phyloP scores from a whole-genome alignment of 352 stramenopile genomes.

The Globisporangium cystogenes region DNA sequence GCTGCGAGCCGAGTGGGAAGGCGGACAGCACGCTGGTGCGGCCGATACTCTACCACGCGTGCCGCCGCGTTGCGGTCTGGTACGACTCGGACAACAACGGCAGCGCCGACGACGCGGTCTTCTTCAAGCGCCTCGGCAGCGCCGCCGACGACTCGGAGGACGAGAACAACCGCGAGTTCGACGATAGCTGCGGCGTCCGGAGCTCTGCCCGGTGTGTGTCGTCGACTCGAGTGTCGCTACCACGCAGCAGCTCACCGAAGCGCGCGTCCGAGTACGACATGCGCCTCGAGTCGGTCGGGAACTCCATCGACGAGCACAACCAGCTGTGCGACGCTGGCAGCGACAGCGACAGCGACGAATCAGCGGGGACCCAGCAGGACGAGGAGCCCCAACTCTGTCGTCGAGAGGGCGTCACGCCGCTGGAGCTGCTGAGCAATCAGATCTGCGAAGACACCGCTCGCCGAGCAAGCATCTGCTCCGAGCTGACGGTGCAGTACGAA shows the following conservation, averaged over 20 bases:
- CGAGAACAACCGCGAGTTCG: slow-evolving; percentile 11
- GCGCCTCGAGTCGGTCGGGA: slow-evolving; percentile 3
- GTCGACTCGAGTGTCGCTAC: too few relatives aligned
- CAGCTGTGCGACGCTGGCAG: not conserved
- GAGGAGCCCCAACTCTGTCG: not conserved
- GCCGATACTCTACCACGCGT: slow-evolving; percentile 4
- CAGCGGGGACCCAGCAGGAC: not conserved
- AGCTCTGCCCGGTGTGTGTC: not conserved
- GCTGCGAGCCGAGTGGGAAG: too few relatives aligned
- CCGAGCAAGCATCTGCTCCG: slow-evolving; percentile 19
- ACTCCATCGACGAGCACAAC: not conserved
- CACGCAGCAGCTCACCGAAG: slow-evolving; percentile 16
- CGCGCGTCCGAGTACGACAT: slow-evolving; percentile 2
- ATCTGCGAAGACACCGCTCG: not conserved
- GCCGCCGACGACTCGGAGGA: not conserved
- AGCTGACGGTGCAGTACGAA: slow-evolving; percentile 36
- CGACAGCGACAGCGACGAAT: not conserved
- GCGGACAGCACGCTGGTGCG: not conserved
- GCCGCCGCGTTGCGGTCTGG: not conserved
- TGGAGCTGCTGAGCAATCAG: not conserved
- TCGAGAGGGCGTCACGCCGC: not conserved
- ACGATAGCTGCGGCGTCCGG: not conserved
- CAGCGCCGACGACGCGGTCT: slow-evolving; percentile 1
- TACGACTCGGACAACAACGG: not conserved
- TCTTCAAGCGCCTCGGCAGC: slow-evolving; percentile 2